These are phyloP conservation scores for Psidium guajava DNA, from an alignment of 345 rosid genomes.

Conservation along the genomic window DNA sequence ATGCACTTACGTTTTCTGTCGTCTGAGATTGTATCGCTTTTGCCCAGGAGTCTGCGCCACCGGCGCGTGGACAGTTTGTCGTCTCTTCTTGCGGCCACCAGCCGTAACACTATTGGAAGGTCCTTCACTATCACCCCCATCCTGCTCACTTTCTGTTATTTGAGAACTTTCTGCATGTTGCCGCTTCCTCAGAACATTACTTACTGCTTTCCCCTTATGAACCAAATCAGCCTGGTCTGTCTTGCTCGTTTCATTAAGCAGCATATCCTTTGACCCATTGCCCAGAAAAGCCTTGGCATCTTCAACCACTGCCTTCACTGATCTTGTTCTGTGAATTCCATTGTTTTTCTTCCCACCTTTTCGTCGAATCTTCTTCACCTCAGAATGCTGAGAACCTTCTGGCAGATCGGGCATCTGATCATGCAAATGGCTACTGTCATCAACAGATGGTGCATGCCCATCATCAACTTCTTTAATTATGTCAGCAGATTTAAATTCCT, in stretches of 20 bases:
- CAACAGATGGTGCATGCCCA: constrained; percentile 30
- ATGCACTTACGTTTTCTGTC: constrained; percentile 51
- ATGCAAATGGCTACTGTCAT: constrained; percentile 40
- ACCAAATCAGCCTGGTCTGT: constrained; percentile 19
- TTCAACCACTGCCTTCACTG: constrained; percentile 44
- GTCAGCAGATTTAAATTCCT: constrained; percentile 18
- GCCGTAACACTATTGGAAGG: constrained; percentile 47
- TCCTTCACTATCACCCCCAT: constrained; percentile 57
- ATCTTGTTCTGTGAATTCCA: constrained; percentile 32
- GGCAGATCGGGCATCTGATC: constrained; percentile 34
- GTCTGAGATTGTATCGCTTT: constrained; percentile 75
- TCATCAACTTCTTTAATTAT: constrained; percentile 14
- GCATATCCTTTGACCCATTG: constrained; percentile 20
- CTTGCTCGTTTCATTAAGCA: constrained; percentile 13
- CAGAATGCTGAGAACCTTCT: constrained; percentile 54
- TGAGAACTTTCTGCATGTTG: constrained; percentile 27
- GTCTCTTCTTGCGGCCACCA: constrained; percentile 60
- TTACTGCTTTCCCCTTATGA: constrained; percentile 19
- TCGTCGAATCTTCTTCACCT: constrained; percentile 18
- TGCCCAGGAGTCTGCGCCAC: constrained; percentile 36
- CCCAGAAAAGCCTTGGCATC: constrained; percentile 45
- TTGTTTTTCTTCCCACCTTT: constrained; percentile 38
- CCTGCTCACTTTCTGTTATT: constrained; percentile 34
- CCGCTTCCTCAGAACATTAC: constrained; percentile 41
- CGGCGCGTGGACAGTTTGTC: constrained; percentile 24